A percentile compares a stretch with the other conserved stretches of the same genome.
phyloP scores from a whole-genome alignment of 805 yeast genomes.

The Metschnikowia lochheadii region DNA sequence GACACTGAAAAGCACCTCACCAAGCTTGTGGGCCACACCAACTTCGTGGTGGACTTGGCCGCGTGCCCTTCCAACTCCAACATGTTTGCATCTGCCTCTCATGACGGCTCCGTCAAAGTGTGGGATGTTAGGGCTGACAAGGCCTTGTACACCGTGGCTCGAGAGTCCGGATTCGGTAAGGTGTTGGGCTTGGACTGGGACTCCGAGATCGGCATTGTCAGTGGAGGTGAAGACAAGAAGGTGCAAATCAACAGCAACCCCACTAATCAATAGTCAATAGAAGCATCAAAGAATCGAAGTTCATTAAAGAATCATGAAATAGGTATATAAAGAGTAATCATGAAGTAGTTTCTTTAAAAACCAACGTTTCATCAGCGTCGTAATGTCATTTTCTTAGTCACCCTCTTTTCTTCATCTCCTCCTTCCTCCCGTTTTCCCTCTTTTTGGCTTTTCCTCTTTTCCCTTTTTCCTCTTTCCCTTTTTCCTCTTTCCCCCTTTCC shows the following conservation, averaged over 20 bases:
- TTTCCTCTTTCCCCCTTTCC: too few relatives aligned
- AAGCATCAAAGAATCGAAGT: not conserved
- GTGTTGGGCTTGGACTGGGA: slow-evolving; percentile 90
- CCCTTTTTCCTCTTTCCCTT: too few relatives aligned
- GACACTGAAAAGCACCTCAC: slow-evolving; percentile 57
- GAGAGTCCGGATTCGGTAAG: slow-evolving; percentile 61
- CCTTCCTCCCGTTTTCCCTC: too few relatives aligned
- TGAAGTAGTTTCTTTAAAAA: too few relatives aligned
- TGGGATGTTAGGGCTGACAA: slow-evolving; percentile 93
- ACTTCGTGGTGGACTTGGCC: slow-evolving; percentile 79
- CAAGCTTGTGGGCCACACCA: slow-evolving; percentile 84
- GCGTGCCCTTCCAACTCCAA: slow-evolving; percentile 74
- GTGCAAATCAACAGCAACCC: slow-evolving; percentile 64
- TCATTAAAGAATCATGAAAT: too few relatives aligned
- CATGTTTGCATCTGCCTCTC: slow-evolving; percentile 88
- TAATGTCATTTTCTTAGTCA: too few relatives aligned
- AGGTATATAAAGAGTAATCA: too few relatives aligned
- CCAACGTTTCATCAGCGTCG: too few relatives aligned
- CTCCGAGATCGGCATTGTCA: slow-evolving; percentile 68
- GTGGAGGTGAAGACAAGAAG: slow-evolving; percentile 94
- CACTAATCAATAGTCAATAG: not conserved
- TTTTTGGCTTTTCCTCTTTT: too few relatives aligned
- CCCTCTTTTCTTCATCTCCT: too few relatives aligned
- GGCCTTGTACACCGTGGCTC: slow-evolving; percentile 74
- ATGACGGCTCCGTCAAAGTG: slow-evolving; percentile 90